Evolutionary conservation across 495 filamentous ascomycete species (phyloP), one percentile per base, ranked within the genome.

Genomic region (Aspergillus wentii): DNA sequence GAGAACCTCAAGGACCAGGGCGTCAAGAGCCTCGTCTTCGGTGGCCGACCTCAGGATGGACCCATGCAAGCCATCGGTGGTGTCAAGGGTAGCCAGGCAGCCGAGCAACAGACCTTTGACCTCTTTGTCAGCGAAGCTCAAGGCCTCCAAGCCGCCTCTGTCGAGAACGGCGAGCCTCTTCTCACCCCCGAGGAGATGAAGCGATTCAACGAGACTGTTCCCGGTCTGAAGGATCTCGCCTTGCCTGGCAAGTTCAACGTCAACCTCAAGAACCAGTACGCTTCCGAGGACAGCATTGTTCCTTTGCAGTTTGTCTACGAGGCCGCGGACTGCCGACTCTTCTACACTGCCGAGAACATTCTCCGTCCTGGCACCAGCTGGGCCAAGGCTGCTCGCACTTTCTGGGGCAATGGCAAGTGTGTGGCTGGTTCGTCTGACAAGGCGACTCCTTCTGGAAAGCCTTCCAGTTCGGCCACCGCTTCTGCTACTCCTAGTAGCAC

Each of bases 1-100:
- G 62, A 74, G 18, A 61, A 78, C 31, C 61, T 82, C 46, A 54
- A 63, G 3, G 47, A 66, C 38, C 57, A 68, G 36, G 74, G 54
- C 13, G 66, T 83, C 5, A 74, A 71, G 44, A 74, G 67, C n/a
- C 63, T 83, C 30, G 71, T 65, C 1, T 53, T 82, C 20, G 79
- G 80, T 17, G 80, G 79, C 9, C 68, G 79, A 8, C 73, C 76
- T 10, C 56, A 66, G 37, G 40, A 52, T 2, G 62, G 61, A n/a
- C 64, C 69, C 5, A 83, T 83, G 55, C 76, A 81, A 51, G 73
- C 69, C 13, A 62, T 80, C 5, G 78, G 78, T n/a, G 71, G 72
- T 9, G 62, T 68, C 7, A 76, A 75, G 46, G 78, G 79, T 16
- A 33, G 46, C 20, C 33, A 36, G 22, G 40, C 29, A 5, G 1